phyloP scores from a whole-genome alignment of 495 filamentous ascomycete species.

The Terfezia claveryi region DNA sequence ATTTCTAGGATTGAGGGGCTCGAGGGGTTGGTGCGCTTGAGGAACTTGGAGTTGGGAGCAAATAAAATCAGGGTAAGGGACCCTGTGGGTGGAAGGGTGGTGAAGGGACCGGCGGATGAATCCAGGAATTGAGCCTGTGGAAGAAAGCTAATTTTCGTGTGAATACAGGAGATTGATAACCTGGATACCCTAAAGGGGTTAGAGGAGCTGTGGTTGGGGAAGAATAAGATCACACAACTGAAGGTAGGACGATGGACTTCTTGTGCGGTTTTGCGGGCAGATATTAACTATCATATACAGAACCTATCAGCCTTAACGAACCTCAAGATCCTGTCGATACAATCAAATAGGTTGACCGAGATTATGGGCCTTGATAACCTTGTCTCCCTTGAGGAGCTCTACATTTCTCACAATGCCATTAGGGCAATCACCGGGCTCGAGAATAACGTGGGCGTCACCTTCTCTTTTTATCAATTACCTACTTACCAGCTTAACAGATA shows the following conservation, averaged over 20 bases:
- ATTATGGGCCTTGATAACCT: slow-evolving; percentile 53
- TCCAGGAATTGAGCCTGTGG: neutral
- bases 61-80: slow-evolving; percentile 46
- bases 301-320: slow-evolving; percentile 43
- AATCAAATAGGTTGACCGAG: slow-evolving; percentile 79
- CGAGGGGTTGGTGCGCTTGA: slow-evolving; percentile 46
- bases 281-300: slow-evolving; percentile 1
- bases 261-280: neutral
- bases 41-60: slow-evolving; percentile 72
- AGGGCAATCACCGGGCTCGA: slow-evolving; percentile 56
- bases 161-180: slow-evolving; percentile 47
- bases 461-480: neutral
- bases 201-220: slow-evolving; percentile 86
- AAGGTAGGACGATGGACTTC: slow-evolving; percentile 25
- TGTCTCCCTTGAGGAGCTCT: slow-evolving; percentile 74
- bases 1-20: slow-evolving; percentile 71
- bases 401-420: slow-evolving; percentile 94
- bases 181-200: slow-evolving; percentile 51
- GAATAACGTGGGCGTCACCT: slow-evolving; percentile 23
- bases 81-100: slow-evolving; percentile 19
- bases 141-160: slow-evolving; percentile 17
- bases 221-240: slow-evolving; percentile 88
- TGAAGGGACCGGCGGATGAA: neutral
- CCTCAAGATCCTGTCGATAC: slow-evolving; percentile 79
- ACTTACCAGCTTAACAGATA: slow-evolving; percentile 9